Percentiles rank a stretch among this genome's conserved stretches.
Evolutionary conservation across 1,139 yeast genomes (phyloP).

Genomic region (Yamadazyma atlantica): DNA sequence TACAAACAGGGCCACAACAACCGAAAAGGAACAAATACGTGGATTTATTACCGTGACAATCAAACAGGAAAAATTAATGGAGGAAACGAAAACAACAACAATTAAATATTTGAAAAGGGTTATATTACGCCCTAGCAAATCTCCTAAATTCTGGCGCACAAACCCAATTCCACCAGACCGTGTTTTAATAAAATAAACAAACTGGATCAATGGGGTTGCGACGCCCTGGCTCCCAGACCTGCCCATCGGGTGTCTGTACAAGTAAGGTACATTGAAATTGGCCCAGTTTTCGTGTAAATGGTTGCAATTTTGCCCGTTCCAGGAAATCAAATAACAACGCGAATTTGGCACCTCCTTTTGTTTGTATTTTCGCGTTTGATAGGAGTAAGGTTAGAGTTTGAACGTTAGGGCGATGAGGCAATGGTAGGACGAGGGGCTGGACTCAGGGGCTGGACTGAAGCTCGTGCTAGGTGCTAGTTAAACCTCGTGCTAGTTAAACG

Average conservation of each 20-base stretch:
- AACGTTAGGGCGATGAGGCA: too few species aligned
- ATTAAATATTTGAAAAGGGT: conserved; percentile 2
- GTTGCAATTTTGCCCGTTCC: background rate
- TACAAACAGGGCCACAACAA: background rate
- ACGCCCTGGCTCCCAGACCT: background rate
- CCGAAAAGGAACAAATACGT: background rate
- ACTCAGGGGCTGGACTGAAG: too few species aligned
- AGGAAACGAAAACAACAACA: conserved; percentile 1
- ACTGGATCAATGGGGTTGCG: background rate
- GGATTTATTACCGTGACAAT: background rate
- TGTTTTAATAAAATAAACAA: conserved; percentile 1
- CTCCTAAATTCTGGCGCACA: background rate
- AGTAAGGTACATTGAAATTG: background rate
- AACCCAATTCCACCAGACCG: background rate
- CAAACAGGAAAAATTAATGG: background rate
- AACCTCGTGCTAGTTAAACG: too few species aligned
- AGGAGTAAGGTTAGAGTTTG: too few species aligned
- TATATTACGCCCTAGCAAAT: background rate
- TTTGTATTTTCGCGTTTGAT: too few species aligned
- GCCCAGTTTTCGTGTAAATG: background rate
- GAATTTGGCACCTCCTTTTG: background rate
- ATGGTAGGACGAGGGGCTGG: too few species aligned
- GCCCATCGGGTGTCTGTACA: background rate
- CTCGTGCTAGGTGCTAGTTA: too few species aligned
- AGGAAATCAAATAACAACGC: background rate